Evolutionary conservation across 2,329 filamentous ascomycete species (phyloP).

Genomic region (Microcera coccophila): DNA sequence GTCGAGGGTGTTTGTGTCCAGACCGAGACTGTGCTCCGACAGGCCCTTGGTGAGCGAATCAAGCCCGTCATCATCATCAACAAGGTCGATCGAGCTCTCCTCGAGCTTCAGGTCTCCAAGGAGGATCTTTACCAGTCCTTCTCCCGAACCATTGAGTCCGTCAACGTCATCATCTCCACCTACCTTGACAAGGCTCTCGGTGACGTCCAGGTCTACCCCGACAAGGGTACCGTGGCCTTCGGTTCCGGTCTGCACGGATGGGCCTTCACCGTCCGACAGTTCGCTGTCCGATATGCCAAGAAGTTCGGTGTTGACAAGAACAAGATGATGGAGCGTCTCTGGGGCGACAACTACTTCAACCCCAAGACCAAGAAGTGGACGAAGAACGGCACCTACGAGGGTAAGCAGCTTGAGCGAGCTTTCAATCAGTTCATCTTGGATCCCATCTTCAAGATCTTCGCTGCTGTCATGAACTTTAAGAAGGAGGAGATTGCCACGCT

Average conservation of each 20-base stretch:
- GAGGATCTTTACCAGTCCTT: conserved; percentile 99
- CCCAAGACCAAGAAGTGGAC: conserved; percentile 99
- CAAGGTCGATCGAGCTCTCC: conserved; percentile 99
- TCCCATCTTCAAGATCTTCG: conserved; percentile 99
- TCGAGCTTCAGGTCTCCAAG: conserved; percentile 97
- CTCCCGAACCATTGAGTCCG: conserved; percentile 98
- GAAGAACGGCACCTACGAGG: conserved; percentile 77
- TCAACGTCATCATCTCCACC: conserved; percentile 99
- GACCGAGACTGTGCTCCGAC: conserved; percentile 98
- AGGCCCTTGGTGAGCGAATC: conserved; percentile 99
- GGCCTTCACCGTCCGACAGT: conserved; percentile 99
- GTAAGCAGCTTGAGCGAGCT: conserved; percentile 89
- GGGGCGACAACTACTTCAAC: conserved; percentile 99
- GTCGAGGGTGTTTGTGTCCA: conserved; percentile 99
- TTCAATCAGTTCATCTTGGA: conserved; percentile 99
- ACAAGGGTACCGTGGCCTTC: conserved; percentile 97
- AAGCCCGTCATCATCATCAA: conserved; percentile 99
- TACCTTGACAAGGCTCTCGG: conserved; percentile 96
- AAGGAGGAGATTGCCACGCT: conserved; percentile 82
- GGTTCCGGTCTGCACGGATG: conserved; percentile 99
- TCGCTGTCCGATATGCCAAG: conserved; percentile 94
- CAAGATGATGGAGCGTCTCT: conserved; percentile 99
- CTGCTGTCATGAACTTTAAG: conserved; percentile 97
- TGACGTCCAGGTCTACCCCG: conserved; percentile 97
- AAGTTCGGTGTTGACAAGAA: conserved; percentile 99